Evolutionary conservation across 164 flowering plant species (phyloP).

Genomic region (Magnolia kwangsiensis): DNA sequence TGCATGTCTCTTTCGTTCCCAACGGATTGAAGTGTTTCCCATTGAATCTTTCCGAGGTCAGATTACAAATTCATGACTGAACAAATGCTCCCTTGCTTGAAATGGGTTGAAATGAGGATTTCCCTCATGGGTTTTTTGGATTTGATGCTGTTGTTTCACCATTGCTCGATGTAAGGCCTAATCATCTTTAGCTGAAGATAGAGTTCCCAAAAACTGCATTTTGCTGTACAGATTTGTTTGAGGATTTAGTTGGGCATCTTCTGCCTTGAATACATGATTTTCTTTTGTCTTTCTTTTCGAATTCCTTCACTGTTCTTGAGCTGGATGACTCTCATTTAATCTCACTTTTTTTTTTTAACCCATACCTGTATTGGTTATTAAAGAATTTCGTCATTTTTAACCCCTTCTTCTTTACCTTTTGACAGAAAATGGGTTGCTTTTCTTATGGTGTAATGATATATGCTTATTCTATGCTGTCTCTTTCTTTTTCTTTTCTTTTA

Average conservation of each 20-base stretch:
- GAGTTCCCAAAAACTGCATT: background rate
- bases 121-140: conserved; percentile 1
- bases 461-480: conserved; percentile 12
- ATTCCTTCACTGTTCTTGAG: background rate
- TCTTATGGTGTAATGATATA: conserved; percentile 10
- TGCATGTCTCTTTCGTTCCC: background rate
- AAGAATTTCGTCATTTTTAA: conserved; percentile 11
- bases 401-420: conserved; percentile 7
- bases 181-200: background rate
- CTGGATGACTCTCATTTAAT: background rate
- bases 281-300: background rate
- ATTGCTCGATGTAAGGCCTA: background rate
- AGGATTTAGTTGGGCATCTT: conserved; percentile 8
- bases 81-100: background rate
- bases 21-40: background rate
- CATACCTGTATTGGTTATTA: background rate
- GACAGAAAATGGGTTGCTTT: conserved; percentile 12
- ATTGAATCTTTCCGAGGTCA: background rate
- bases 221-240: conserved; percentile 15
- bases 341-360: background rate
- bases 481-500: conserved; percentile 2
- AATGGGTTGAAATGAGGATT: conserved; percentile 9
- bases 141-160: background rate
- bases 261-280: conserved; percentile 1
- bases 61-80: background rate